Percentiles rank a stretch among this genome's conserved stretches.
phyloP scores from a whole-genome alignment of 139 green algal genomes.

The Chlamydomonas sp. region DNA sequence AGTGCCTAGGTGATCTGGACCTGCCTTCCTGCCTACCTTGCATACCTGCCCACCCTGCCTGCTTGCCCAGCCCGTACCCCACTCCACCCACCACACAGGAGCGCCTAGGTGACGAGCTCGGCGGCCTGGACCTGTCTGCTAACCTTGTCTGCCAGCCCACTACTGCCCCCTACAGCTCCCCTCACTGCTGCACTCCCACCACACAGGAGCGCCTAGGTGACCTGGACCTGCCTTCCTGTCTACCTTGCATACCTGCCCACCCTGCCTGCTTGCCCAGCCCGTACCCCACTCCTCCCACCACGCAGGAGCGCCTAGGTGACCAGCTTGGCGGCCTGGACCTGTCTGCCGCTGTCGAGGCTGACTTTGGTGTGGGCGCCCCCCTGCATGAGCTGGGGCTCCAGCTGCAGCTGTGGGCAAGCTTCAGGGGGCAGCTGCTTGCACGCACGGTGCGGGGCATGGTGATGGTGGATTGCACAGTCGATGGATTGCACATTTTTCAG shows the following conservation, averaged over 20 bases:
- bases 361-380: slow-evolving; percentile 34
- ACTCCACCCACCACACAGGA: no score
- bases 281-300: no score
- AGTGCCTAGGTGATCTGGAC: background rate
- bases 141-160: background rate
- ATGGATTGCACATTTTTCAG: no score
- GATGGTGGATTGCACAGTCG: no score
- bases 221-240: no score
- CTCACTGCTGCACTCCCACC: no score
- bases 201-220: no score
- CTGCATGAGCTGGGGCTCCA: slow-evolving; percentile 42
- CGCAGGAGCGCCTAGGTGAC: slow-evolving; percentile 1
- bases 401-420: slow-evolving; percentile 72
- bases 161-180: no score
- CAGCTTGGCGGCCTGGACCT: slow-evolving; percentile 4
- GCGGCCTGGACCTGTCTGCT: slow-evolving; percentile 3
- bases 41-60: no score
- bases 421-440: slow-evolving; percentile 64
- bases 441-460: slow-evolving; percentile 64
- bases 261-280: no score
- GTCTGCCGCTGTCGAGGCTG: background rate
- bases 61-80: no score
- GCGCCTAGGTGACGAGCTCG: background rate
- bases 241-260: background rate
- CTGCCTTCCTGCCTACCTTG: no score